These are phyloP conservation scores for Priceomyces melissophilus DNA, from an alignment of 805 yeast species.

Conservation along the genomic window DNA sequence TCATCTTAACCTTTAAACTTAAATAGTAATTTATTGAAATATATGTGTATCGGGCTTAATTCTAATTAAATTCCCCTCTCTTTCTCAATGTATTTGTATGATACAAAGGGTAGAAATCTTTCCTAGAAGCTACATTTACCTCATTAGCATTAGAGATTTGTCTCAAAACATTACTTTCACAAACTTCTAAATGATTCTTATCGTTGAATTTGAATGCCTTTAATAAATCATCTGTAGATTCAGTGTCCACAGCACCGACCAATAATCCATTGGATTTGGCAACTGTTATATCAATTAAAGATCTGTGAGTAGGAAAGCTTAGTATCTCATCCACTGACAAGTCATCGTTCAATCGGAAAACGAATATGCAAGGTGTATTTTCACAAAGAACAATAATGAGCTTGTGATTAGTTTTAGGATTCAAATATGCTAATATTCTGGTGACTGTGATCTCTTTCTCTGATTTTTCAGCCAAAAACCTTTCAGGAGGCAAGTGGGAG, in stretches of 20 bases:
- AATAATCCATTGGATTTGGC: slow-evolving; percentile 14
- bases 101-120: slow-evolving; percentile 48
- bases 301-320: slow-evolving; percentile 19
- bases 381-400: slow-evolving; percentile 47
- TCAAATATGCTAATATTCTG: slow-evolving; percentile 32
- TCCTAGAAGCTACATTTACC: slow-evolving; percentile 30
- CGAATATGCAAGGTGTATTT: slow-evolving; percentile 45
- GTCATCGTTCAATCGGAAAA: slow-evolving; percentile 27
- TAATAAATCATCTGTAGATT: slow-evolving; percentile 22
- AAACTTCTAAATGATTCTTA: slow-evolving; percentile 14
- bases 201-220: slow-evolving; percentile 16
- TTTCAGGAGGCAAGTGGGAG: slow-evolving; percentile 59
- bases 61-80: slow-evolving; percentile 46
- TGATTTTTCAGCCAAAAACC: slow-evolving; percentile 54
- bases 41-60: slow-evolving; percentile 1
- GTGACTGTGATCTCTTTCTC: slow-evolving; percentile 53
- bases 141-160: slow-evolving; percentile 24
- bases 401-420: slow-evolving; percentile 14
- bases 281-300: slow-evolving; percentile 28
- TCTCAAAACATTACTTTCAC: slow-evolving; percentile 13
- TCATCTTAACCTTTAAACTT: not conserved
- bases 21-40: not conserved
- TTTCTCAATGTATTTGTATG: slow-evolving; percentile 50
- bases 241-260: slow-evolving; percentile 31
- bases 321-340: slow-evolving; percentile 25